Base-by-base conservation (phyloP, 768 basidiomycete species). In the Fistulinella prunicolor region DNA sequence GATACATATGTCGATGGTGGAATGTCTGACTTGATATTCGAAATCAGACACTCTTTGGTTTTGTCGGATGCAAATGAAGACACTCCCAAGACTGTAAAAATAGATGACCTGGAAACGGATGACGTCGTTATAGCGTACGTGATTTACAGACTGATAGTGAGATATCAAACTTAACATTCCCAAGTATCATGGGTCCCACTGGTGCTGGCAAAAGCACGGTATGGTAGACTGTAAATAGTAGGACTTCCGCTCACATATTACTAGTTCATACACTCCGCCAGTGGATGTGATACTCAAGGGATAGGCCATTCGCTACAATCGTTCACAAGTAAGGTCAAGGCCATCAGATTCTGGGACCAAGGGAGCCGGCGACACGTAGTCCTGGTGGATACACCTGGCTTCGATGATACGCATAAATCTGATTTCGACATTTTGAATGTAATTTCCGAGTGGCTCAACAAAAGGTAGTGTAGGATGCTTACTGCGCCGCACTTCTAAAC, bases 321-420 rank as follows among this genome's bases (percentile, higher is more conserved):
- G 20, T 51, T n/a, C 12, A 51, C 55, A 24, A 49, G 26, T 4
- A 3, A 55, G 5, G 50, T 57, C 14, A 23, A 2, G 6, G 46
- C 52, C 0, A 28, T 54, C 38, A 51, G 20, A 42, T 49, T 52
- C 20, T 21, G 12, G 38, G 26, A 57, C 13, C 12, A 50, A 5
- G 13, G 32, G 13, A 54, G 12, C 17, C 7, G n/a, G 9, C 29
- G 14, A 39, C 1, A 36, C 14, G 29, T 61, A 3, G 59, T 61
- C 8, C 28, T 63, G 2, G 62, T 64, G 19, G 62, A 64, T 21
- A 63, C 63, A 0, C 62, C 63, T 0, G 52, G 62, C 1, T 63
- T 64, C 28, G 54, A 63, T 12, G 54, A 56, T 34, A 64, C 54
- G 4, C 35, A 9, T 17, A 42, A 48, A 41, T 38, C 54, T 9